Percentiles rank a stretch among this genome's conserved stretches.
Evolutionary conservation across 345 rosid genomes (phyloP).

Genomic region (Erucastrum elatum): DNA sequence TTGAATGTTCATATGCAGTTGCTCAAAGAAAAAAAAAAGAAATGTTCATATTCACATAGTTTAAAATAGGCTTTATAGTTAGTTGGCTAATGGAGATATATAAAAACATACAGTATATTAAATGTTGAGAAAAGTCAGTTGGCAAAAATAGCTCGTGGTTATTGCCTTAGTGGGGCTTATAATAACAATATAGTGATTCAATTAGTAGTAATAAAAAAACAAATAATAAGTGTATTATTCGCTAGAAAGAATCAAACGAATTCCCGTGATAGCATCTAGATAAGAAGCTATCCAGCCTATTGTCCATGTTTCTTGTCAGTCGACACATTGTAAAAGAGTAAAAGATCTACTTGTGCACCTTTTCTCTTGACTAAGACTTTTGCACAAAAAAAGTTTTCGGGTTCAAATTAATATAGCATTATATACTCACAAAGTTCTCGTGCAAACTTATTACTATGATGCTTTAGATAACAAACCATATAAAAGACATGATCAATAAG

Average conservation of each 20-base stretch:
- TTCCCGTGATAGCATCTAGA: constrained; percentile 22
- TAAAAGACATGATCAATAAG: too few species aligned
- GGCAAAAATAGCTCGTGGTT: neutral
- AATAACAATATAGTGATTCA: constrained; percentile 9
- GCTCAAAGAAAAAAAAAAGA: too few species aligned
- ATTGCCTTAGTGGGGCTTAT: constrained; percentile 12
- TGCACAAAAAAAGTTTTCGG: neutral
- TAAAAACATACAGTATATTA: neutral
- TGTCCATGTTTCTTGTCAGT: constrained; percentile 23
- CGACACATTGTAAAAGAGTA: constrained; percentile 26
- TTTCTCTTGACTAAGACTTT: neutral
- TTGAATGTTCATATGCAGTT: neutral
- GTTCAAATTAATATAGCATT: neutral
- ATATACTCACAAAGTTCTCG: constrained; percentile 16
- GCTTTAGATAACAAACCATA: neutral
- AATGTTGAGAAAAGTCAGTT: constrained; percentile 13
- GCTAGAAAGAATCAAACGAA: neutral
- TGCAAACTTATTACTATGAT: constrained; percentile 10
- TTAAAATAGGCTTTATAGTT: too few species aligned
- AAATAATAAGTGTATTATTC: neutral
- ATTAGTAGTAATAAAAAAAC: neutral
- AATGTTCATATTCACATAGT: neutral
- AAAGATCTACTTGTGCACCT: neutral
- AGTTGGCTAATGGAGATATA: too few species aligned
- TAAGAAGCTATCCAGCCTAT: constrained; percentile 9